Conservation (phyloP, 345 rosid genomes). For the Gossypium bickii region DNA sequence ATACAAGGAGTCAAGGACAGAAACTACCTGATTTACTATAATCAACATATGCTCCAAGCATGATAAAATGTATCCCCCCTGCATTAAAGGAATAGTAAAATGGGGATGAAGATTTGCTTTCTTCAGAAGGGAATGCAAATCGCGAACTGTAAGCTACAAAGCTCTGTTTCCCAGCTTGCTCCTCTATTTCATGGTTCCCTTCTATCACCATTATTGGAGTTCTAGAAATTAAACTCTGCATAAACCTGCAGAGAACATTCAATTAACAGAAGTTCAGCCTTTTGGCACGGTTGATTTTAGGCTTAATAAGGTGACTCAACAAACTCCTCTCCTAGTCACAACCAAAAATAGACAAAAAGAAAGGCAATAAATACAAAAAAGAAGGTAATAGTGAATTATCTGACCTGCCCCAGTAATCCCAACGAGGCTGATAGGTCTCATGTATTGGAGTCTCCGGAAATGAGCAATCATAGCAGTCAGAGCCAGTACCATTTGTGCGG, state of each 20-base stretch:
- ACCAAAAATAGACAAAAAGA: not conserved
- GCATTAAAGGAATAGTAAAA: slow-evolving; percentile 87
- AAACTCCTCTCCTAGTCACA: not conserved
- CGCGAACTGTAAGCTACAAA: slow-evolving; percentile 63
- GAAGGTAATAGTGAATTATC: not conserved
- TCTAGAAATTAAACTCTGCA: slow-evolving; percentile 67
- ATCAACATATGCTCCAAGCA: slow-evolving; percentile 72
- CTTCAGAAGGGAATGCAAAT: slow-evolving; percentile 79
- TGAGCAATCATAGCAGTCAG: slow-evolving; percentile 52
- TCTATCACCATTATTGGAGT: slow-evolving; percentile 80
- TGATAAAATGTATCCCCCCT: slow-evolving; percentile 86
- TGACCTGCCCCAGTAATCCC: slow-evolving; percentile 99
- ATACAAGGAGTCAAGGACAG: not conserved
- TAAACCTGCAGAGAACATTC: slow-evolving; percentile 46
- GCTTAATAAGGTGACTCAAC: not conserved
- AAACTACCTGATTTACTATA: slow-evolving; percentile 52
- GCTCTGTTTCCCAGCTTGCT: slow-evolving; percentile 56
- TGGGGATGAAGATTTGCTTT: slow-evolving; percentile 65
- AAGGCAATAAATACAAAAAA: not conserved
- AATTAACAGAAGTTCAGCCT: not conserved
- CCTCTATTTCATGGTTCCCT: slow-evolving; percentile 87
- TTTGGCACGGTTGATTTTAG: not conserved
- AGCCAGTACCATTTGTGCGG: slow-evolving; percentile 59
- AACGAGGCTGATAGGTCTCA: slow-evolving; percentile 88
- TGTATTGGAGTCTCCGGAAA: slow-evolving; percentile 39